These are phyloP conservation scores for Dothistroma pini DNA, from an alignment of 2,329 filamentous ascomycete species.

Conservation along the genomic window DNA sequence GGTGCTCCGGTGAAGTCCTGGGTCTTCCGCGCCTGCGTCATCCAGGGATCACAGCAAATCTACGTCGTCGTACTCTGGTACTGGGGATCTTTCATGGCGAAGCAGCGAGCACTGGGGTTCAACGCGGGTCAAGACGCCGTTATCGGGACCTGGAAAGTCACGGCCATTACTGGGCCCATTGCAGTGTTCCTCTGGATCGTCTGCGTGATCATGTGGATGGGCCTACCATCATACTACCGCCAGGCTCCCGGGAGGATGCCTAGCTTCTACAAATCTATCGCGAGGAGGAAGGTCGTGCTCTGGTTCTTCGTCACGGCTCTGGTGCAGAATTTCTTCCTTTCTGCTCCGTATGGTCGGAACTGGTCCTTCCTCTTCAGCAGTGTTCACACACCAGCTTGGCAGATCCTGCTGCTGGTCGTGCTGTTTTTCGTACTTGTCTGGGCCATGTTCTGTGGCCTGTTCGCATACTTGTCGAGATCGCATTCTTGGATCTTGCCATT, in stretches of 20 bases:
- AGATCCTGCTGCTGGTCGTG: conserved; percentile 53
- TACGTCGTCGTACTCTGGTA: conserved; percentile 64
- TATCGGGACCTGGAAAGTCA: conserved; percentile 25
- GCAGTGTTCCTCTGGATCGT: conserved; percentile 53
- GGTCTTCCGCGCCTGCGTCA: conserved; percentile 61
- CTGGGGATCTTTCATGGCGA: conserved; percentile 57
- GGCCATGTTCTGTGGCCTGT: conserved; percentile 48
- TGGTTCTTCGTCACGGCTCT: conserved; percentile 64
- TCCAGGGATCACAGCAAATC: conserved; percentile 62
- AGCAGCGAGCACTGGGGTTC: conserved; percentile 39
- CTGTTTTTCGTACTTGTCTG: conserved; percentile 54
- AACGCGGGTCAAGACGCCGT: conserved; percentile 32
- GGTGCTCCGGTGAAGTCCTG: conserved; percentile 58
- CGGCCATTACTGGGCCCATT: conserved; percentile 55
- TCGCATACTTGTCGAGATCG: conserved; percentile 52
- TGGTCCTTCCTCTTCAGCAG: conserved; percentile 61
- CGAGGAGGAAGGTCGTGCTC: conserved; percentile 58
- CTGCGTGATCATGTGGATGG: conserved; percentile 53
- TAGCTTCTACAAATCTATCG: conserved; percentile 59
- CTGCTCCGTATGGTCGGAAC: conserved; percentile 61
- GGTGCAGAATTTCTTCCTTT: conserved; percentile 64
- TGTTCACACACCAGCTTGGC: conserved; percentile 52
- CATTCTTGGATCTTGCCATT: conserved; percentile 64
- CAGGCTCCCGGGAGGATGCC: conserved; percentile 60
- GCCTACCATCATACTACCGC: conserved; percentile 62